Evolutionary conservation across 2,329 filamentous ascomycete genomes (phyloP).

Genomic region (Chrysosphaeria jannelii): DNA sequence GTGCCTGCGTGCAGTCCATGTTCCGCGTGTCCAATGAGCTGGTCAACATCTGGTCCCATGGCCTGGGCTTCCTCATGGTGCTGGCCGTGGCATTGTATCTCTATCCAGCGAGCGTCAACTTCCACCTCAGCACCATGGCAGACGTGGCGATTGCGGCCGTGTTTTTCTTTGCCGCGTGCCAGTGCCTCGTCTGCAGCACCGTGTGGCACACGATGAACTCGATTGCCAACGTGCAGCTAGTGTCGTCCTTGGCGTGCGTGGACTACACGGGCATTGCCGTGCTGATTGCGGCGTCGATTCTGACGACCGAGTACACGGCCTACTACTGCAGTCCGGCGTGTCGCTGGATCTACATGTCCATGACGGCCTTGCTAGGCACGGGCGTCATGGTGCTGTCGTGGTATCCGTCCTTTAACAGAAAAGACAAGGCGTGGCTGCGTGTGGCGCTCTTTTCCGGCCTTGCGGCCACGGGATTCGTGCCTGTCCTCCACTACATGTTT

Average conservation of each 20-base stretch:
- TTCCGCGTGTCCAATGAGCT: conserved; percentile 74
- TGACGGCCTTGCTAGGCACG: conserved; percentile 54
- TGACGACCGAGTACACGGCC: conserved; percentile 93
- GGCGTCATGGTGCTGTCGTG: conserved; percentile 79
- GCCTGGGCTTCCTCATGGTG: conserved; percentile 65
- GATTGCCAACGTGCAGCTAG: conserved; percentile 62
- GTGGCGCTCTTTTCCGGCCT: conserved; percentile 79
- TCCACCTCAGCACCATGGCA: conserved; percentile 56
- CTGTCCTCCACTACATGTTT: conserved; percentile 53
- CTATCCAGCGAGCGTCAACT: conserved; percentile 70
- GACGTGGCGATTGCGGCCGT: conserved; percentile 76
- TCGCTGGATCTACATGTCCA: conserved; percentile 57
- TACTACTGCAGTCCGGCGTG: conserved; percentile 91
- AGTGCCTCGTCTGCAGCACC: conserved; percentile 80
- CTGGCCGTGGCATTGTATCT: conserved; percentile 81
- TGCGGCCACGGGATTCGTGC: conserved; percentile 64
- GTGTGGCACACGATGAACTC: conserved; percentile 99
- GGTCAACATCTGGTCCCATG: conserved; percentile 95
- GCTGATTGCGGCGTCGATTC: conserved; percentile 81
- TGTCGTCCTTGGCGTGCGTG: conserved; percentile 89
- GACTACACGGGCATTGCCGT: conserved; percentile 96
- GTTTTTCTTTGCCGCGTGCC: conserved; percentile 88
- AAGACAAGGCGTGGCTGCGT: conserved; percentile 76
- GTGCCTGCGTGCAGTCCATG: conserved; percentile 62
- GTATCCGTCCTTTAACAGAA: conserved; percentile 81